A percentile compares a stretch with the other conserved stretches of the same genome.
These are phyloP conservation scores for Metarhizium humberi DNA, from an alignment of 2,329 filamentous ascomycete genomes.

Conservation along the genomic window DNA sequence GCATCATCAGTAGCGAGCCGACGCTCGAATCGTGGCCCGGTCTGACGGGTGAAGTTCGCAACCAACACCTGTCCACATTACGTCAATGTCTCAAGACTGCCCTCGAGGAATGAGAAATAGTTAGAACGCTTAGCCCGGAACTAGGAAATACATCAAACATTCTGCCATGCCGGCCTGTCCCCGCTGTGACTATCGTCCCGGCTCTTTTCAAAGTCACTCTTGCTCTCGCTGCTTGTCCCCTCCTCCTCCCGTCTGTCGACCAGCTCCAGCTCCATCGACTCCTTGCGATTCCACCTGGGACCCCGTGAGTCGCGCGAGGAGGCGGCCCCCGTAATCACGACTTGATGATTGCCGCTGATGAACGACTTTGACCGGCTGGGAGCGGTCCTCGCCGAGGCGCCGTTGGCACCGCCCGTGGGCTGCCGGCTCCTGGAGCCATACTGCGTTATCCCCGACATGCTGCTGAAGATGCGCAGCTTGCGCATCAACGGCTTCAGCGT, in stretches of 20 bases:
- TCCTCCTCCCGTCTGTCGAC: background rate
- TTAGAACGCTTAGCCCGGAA: background rate
- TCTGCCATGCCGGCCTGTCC: background rate
- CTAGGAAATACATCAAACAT: background rate
- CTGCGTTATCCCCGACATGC: background rate
- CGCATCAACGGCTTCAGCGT: background rate
- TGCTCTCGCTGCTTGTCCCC: background rate
- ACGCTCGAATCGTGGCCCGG: too few species aligned
- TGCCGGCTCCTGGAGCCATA: background rate
- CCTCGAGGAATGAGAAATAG: background rate
- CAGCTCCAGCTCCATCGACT: background rate
- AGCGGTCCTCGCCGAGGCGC: background rate
- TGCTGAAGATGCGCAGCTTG: background rate
- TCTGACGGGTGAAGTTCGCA: too few species aligned
- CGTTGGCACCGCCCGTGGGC: background rate
- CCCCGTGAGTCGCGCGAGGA: background rate
- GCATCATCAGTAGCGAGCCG: too few species aligned
- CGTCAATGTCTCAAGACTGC: background rate
- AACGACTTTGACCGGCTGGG: background rate
- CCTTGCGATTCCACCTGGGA: background rate
- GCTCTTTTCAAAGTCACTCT: background rate
- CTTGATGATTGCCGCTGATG: background rate
- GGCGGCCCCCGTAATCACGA: background rate
- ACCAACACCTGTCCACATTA: too few species aligned
- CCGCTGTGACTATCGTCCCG: background rate